phyloP scores from a whole-genome alignment of 169 alveolate species.

The Cryptosporidium parvum region DNA sequence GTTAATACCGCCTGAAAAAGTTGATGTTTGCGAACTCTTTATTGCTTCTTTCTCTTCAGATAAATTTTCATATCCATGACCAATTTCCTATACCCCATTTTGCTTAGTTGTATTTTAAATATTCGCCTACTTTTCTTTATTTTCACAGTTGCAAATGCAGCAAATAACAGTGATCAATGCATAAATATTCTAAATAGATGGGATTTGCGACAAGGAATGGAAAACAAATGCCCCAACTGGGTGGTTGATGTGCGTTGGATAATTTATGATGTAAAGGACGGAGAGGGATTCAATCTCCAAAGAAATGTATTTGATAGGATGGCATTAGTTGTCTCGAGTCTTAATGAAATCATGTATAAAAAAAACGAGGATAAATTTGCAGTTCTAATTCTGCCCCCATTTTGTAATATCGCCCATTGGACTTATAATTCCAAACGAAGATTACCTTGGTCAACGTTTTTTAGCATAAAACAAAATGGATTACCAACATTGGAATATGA shows the following conservation, averaged over 20 bases:
- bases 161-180: not conserved
- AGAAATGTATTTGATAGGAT: slow-evolving; percentile 56
- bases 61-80: not conserved
- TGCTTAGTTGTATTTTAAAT: not conserved
- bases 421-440: slow-evolving; percentile 29
- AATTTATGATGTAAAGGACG: slow-evolving; percentile 56
- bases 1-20: slow-evolving; percentile 34
- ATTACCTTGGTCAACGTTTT: slow-evolving; percentile 46
- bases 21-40: not conserved
- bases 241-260: slow-evolving; percentile 16
- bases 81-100: not conserved
- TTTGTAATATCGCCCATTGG: slow-evolving; percentile 72
- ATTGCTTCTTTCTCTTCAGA: not conserved
- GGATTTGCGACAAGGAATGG: not conserved
- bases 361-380: not conserved
- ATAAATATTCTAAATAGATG: not conserved
- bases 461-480: slow-evolving; percentile 6
- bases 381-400: slow-evolving; percentile 43
- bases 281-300: slow-evolving; percentile 72
- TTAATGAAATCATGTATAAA: slow-evolving; percentile 3
- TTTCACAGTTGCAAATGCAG: not conserved
- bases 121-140: not conserved
- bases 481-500: slow-evolving; percentile 37
- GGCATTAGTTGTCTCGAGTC: slow-evolving; percentile 15
- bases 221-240: slow-evolving; percentile 56